phyloP scores from a whole-genome alignment of 2,329 filamentous ascomycete species.

The Nectriaceae sp. region DNA sequence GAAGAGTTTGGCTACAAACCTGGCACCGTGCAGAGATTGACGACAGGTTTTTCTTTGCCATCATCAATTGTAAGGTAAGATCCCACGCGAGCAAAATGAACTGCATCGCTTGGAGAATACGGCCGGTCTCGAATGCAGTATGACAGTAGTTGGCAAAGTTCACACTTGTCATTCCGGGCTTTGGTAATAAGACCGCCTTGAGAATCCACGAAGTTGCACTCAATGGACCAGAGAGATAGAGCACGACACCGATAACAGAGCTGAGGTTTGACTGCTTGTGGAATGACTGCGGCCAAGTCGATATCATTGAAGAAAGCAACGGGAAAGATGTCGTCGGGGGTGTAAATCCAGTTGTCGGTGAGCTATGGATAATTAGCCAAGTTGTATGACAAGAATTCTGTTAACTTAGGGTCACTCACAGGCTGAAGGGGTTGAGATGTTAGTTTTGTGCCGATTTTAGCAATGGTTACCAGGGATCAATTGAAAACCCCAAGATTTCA shows the following conservation, averaged over 20 bases:
- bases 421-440: neutral
- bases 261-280: neutral
- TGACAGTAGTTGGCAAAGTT: constrained; percentile 3
- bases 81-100: constrained; percentile 1
- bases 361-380: constrained; percentile 1
- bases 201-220: constrained; percentile 5
- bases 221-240: neutral
- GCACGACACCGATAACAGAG: constrained; percentile 2
- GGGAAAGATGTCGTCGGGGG: constrained; percentile 1
- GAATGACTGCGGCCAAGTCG: neutral
- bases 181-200: neutral
- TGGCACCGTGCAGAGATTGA: constrained; percentile 2
- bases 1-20: neutral
- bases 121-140: constrained; percentile 1
- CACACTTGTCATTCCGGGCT: neutral
- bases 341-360: constrained; percentile 2
- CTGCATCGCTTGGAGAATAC: neutral
- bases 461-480: too few species aligned
- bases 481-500: neutral
- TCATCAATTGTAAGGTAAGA: constrained; percentile 5
- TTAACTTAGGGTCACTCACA: neutral
- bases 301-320: neutral
- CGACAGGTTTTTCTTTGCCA: neutral
- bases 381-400: neutral
- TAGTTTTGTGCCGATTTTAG: too few species aligned